phyloP scores from a whole-genome alignment of 2,329 filamentous ascomycete genomes.

The Pseudogymnoascus pannorum region DNA sequence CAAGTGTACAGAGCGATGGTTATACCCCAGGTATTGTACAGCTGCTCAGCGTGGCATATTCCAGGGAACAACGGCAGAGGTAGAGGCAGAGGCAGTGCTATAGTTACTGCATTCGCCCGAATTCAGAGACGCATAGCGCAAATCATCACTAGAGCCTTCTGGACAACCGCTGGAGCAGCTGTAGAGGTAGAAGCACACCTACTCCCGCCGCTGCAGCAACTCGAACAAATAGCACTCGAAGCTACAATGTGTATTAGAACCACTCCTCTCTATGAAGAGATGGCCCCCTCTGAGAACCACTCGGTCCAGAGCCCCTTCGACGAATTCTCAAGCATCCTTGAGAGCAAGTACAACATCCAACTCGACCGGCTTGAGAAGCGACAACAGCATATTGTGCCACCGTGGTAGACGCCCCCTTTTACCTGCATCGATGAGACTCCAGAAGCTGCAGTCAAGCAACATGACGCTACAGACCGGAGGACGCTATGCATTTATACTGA shows the following conservation, averaged over 20 bases:
- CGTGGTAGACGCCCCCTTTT: slow-evolving; percentile 11
- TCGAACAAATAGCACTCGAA: not conserved
- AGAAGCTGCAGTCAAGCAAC: slow-evolving; percentile 11
- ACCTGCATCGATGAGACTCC: slow-evolving; percentile 1
- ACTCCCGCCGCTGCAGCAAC: not conserved
- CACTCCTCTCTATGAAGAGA: not conserved
- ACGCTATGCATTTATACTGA: slow-evolving; percentile 17
- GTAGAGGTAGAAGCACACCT: slow-evolving; percentile 20
- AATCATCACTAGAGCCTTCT: slow-evolving; percentile 22
- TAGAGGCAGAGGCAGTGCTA: slow-evolving; percentile 11
- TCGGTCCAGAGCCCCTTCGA: not conserved
- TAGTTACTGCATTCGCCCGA: slow-evolving; percentile 13
- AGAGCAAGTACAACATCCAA: not conserved
- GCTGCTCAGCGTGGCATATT: slow-evolving; percentile 22
- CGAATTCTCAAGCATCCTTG: not conserved
- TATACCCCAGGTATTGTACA: slow-evolving; percentile 28
- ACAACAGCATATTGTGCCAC: slow-evolving; percentile 9
- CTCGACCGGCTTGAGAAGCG: not conserved
- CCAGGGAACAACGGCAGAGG: slow-evolving; percentile 15
- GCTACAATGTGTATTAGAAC: not conserved
- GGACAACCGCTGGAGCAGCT: slow-evolving; percentile 20
- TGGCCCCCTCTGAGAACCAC: not conserved
- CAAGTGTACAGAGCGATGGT: slow-evolving; percentile 25
- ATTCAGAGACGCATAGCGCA: slow-evolving; percentile 21
- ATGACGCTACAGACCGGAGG: slow-evolving; percentile 6